Evolutionary conservation across 352 stramenopile species (phyloP), one percentile per base, ranked within the genome.

Genomic region (Blastocystis sp.): DNA sequence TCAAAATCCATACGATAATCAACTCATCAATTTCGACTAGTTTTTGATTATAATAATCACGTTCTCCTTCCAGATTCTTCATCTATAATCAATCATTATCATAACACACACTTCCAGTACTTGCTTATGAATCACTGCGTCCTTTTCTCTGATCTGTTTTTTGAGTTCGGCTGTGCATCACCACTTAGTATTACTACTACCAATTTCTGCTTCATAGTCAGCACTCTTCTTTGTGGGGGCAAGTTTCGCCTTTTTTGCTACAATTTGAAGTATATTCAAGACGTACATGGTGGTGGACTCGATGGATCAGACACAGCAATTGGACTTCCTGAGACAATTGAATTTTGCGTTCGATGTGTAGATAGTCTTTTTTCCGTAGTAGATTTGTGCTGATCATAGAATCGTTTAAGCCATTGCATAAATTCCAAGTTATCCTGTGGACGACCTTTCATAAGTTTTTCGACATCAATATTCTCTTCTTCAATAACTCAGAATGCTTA

Each of bases 351-450:
- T 26, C 34, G 20, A 34, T 79, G 34, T 55, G 76, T 39, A 61
- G 43, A 41, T 13, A 59, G 45, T 53, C 77, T 89, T 34, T 90
- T 64, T 45, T 29, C 62, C 34, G 34, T 43, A 56, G 92, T 90
- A 3, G 91, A 91, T 1, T 91, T 93, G n/a, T 90, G 70, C 70
- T 93, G 92, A 89, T 97, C 94, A 91, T 96, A 97, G 75, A 97
- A 97, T 37, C 92, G 92, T 84, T 97, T 97, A 88, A 96, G 95
- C 94, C 96, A 99, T 92, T 99, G 97, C 94, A 98, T 98, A 91
- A 99, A 99, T 92, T 99, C 97, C 80, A 99, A 93, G 92, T 99
- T 99, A 91, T 99, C 97, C 91, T 99, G 97, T 93, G 99, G 99
- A 91, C 98, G 98, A 62, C 95, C 97, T 26, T 96, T 93, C 90